A percentile compares a stretch with the other conserved stretches of the same genome.
Evolutionary conservation across 108 stramenopile species (phyloP).

Genomic region (Skeletonema potamos): DNA sequence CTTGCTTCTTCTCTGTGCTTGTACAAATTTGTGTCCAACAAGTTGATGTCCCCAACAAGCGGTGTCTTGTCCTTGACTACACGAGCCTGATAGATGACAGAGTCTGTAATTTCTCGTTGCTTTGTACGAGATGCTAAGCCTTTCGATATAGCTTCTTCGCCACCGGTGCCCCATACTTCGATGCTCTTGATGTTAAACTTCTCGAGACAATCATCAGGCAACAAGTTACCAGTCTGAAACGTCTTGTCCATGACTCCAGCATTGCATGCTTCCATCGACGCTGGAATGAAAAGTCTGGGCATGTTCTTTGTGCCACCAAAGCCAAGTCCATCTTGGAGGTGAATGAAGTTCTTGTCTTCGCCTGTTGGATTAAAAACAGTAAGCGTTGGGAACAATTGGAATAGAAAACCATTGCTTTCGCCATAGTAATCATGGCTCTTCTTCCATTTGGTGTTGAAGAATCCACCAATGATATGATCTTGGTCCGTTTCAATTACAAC

Average conservation of each 20-base stretch:
- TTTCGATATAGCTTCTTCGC: conserved; percentile 31
- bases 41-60: conserved; percentile 38
- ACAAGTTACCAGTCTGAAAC: conserved; percentile 31
- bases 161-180: conserved; percentile 47
- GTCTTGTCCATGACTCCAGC: conserved; percentile 50
- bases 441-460: conserved; percentile 40
- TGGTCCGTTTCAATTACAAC: conserved; percentile 38
- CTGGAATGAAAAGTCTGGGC: conserved; percentile 47
- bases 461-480: conserved; percentile 38
- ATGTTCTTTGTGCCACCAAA: conserved; percentile 41
- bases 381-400: conserved; percentile 38
- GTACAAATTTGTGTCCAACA: conserved; percentile 40
- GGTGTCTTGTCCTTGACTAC: conserved; percentile 39
- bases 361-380: conserved; percentile 37
- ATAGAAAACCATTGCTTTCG: conserved; percentile 37
- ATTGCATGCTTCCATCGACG: conserved; percentile 34
- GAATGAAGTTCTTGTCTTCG: conserved; percentile 34
- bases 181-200: conserved; percentile 46
- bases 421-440: conserved; percentile 36
- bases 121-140: conserved; percentile 29
- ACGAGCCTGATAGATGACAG: conserved; percentile 35
- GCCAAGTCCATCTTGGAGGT: conserved; percentile 43
- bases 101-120: conserved; percentile 29
- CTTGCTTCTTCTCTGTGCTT: conserved; percentile 37
- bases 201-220: conserved; percentile 37